These are phyloP conservation scores for Spergularia bocconei DNA, from an alignment of 148 eudicot genomes.

Conservation along the genomic window DNA sequence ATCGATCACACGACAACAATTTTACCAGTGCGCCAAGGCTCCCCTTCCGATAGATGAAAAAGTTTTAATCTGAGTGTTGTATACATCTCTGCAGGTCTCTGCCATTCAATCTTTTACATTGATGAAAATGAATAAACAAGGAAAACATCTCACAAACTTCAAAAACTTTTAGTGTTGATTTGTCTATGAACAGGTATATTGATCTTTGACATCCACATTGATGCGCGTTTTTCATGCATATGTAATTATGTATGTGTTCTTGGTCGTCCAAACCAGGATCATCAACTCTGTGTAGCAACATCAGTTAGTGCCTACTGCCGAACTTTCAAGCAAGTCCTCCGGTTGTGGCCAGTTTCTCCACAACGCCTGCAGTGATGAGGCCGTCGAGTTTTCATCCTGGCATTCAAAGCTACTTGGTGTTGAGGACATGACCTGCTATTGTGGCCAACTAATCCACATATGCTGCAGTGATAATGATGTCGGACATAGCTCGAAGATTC, in stretches of 20 bases:
- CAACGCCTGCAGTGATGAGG: slow-evolving; percentile 47
- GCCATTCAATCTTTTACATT: not conserved
- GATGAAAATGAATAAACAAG: slow-evolving; percentile 9
- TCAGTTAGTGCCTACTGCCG: not conserved
- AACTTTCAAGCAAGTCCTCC: slow-evolving; percentile 46
- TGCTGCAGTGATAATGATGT: slow-evolving; percentile 10
- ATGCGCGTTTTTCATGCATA: not conserved
- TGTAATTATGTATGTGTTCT: no score
- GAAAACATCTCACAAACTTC: not conserved
- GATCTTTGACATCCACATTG: not conserved
- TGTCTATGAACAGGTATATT: not conserved
- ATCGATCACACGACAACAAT: no score
- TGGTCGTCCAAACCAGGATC: not conserved
- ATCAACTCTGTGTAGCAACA: not conserved
- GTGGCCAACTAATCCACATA: slow-evolving; percentile 23
- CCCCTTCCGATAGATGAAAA: no score
- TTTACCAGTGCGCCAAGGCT: no score
- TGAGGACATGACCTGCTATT: slow-evolving; percentile 28
- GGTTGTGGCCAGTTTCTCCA: slow-evolving; percentile 60
- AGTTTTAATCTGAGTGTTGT: no score
- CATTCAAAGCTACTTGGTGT: not conserved
- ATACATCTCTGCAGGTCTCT: not conserved
- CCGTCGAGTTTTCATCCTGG: slow-evolving; percentile 11
- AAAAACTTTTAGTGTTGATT: not conserved
- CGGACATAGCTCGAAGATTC: not conserved